A percentile compares a stretch with the other conserved stretches of the same genome.
Conservation (phyloP, 1,139 yeast genomes). For the Taiozyma sp. region DNA sequence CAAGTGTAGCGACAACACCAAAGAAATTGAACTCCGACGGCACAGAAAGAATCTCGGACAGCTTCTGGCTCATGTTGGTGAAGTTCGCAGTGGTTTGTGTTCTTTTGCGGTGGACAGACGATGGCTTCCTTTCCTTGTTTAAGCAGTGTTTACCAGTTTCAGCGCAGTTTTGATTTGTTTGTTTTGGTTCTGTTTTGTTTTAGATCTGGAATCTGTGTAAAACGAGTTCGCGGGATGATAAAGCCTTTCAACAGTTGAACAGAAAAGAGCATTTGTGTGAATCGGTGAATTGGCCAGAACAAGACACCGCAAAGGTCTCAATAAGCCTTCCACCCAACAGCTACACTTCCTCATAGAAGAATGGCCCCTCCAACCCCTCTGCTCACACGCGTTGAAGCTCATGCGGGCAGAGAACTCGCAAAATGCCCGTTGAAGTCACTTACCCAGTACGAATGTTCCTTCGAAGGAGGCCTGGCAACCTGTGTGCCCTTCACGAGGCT, state of each 20-base stretch:
- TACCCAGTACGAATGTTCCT: slow-evolving; percentile 27
- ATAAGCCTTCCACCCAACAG: too few species aligned
- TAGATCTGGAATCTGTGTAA: neutral
- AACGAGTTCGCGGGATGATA: neutral
- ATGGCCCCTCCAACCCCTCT: slow-evolving; percentile 33
- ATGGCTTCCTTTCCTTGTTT: too few species aligned
- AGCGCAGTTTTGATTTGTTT: neutral
- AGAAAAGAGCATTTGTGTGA: too few species aligned
- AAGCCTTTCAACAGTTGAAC: too few species aligned
- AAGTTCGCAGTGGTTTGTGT: neutral
- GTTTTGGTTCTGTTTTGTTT: neutral
- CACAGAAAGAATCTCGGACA: slow-evolving; percentile 20
- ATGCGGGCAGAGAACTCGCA: slow-evolving; percentile 7
- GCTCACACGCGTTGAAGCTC: slow-evolving; percentile 20
- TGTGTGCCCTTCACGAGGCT: slow-evolving; percentile 51
- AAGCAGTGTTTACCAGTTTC: too few species aligned
- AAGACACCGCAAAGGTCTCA: too few species aligned
- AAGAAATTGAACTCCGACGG: slow-evolving; percentile 21
- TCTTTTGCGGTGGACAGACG: neutral
- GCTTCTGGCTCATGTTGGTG: slow-evolving; percentile 8
- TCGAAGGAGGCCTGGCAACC: slow-evolving; percentile 34
- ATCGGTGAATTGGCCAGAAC: too few species aligned
- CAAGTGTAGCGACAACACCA: slow-evolving; percentile 18
- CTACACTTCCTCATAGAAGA: too few species aligned
- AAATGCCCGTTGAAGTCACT: slow-evolving; percentile 25